Percentiles rank a stretch among this genome's conserved stretches.
Evolutionary conservation across 495 filamentous ascomycete genomes (phyloP).

Genomic region (Physcia stellaris): DNA sequence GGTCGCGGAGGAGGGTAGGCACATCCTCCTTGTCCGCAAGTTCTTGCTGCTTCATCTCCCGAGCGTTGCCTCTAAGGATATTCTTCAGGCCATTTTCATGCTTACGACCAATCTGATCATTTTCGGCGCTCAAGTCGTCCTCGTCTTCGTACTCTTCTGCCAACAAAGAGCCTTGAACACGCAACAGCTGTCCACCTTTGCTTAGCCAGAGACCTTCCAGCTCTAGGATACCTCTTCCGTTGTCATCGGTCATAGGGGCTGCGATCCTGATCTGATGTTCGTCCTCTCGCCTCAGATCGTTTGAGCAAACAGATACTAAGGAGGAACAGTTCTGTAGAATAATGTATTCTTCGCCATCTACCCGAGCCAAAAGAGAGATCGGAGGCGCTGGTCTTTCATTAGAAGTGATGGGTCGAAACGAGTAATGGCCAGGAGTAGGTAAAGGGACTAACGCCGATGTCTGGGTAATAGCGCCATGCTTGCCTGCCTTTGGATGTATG

Average conservation of each 20-base stretch:
- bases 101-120: slow-evolving; percentile 13
- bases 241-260: slow-evolving; percentile 24
- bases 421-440: slow-evolving; percentile 12
- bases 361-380: slow-evolving; percentile 21
- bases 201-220: slow-evolving; percentile 26
- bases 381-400: slow-evolving; percentile 17
- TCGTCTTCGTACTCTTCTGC: slow-evolving; percentile 15
- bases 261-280: slow-evolving; percentile 22
- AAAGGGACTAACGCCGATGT: background rate
- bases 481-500: background rate
- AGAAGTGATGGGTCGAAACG: slow-evolving; percentile 14
- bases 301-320: slow-evolving; percentile 17
- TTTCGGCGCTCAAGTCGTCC: slow-evolving; percentile 14
- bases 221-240: slow-evolving; percentile 18
- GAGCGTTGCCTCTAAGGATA: background rate
- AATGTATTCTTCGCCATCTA: slow-evolving; percentile 26
- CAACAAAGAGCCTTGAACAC: slow-evolving; percentile 14
- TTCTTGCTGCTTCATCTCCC: slow-evolving; percentile 3
- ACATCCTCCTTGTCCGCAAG: background rate
- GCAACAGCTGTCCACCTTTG: slow-evolving; percentile 19
- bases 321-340: slow-evolving; percentile 18
- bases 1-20: background rate
- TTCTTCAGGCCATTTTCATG: slow-evolving; percentile 13
- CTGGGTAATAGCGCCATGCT: background rate
- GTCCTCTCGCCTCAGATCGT: slow-evolving; percentile 13